These are phyloP conservation scores for Chrysoporthe austroafricana DNA, from an alignment of 2,329 filamentous ascomycete genomes.

Conservation along the genomic window DNA sequence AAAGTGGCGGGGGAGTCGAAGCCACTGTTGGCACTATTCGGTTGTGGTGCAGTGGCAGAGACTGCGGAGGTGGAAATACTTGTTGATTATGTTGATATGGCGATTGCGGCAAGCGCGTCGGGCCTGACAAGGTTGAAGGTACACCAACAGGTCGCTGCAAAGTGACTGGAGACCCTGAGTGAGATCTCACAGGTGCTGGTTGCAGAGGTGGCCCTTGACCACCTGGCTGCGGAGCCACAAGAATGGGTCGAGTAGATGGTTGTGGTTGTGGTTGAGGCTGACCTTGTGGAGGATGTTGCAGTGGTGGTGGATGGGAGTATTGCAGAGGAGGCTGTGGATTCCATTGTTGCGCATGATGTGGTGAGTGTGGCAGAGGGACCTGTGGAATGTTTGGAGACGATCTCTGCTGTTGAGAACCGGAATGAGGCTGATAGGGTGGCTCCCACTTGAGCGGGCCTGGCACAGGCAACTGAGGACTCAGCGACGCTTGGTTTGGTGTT, in stretches of 20 bases:
- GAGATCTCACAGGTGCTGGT: slow-evolving; percentile 35
- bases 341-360: slow-evolving; percentile 24
- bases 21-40: slow-evolving; percentile 20
- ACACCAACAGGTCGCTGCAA: slow-evolving; percentile 22
- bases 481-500: slow-evolving; percentile 31
- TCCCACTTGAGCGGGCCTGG: slow-evolving; percentile 46
- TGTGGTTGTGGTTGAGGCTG: slow-evolving; percentile 20
- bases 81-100: slow-evolving; percentile 27
- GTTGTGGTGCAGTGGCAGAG: slow-evolving; percentile 14
- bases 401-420: slow-evolving; percentile 28
- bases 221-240: slow-evolving; percentile 43
- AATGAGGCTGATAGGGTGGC: slow-evolving; percentile 43
- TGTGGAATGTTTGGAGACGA: slow-evolving; percentile 16
- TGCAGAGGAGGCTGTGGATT: slow-evolving; percentile 21
- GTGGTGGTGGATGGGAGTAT: slow-evolving; percentile 29
- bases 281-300: slow-evolving; percentile 20
- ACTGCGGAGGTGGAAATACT: slow-evolving; percentile 20
- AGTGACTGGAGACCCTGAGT: slow-evolving; percentile 34
- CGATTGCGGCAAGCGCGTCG: slow-evolving; percentile 18
- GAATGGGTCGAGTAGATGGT: slow-evolving; percentile 33
- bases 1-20: slow-evolving; percentile 21
- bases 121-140: slow-evolving; percentile 22
- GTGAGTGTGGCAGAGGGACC: slow-evolving; percentile 20
- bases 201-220: slow-evolving; percentile 35
- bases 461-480: slow-evolving; percentile 34